These are phyloP conservation scores for Salix viminalis DNA, from an alignment of 345 rosid genomes.

Conservation along the genomic window DNA sequence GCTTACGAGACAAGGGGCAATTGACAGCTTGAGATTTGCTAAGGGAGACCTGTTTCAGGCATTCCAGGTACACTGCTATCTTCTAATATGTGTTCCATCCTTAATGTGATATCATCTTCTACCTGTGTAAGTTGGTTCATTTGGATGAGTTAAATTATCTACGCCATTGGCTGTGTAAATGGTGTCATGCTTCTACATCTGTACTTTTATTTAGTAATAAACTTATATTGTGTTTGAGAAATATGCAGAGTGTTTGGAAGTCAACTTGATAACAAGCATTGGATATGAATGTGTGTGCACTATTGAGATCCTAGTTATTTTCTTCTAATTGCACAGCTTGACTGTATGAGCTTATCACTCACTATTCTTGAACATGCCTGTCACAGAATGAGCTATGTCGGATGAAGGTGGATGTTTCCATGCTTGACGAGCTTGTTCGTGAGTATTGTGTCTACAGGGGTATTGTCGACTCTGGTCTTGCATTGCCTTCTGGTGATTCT, in stretches of 20 bases:
- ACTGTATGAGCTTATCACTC: neutral
- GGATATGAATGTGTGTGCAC: neutral
- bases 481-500: conserved; percentile 38
- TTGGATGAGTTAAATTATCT: no score
- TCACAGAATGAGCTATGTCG: conserved; percentile 93
- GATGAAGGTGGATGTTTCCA: conserved; percentile 66
- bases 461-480: conserved; percentile 51
- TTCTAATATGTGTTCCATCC: neutral
- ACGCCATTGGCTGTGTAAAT: no score
- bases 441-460: conserved; percentile 96
- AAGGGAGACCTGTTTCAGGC: conserved; percentile 91
- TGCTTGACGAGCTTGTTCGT: conserved; percentile 76
- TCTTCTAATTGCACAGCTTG: neutral
- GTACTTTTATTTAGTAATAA: no score
- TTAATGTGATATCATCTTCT: neutral
- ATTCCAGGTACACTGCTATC: conserved; percentile 57
- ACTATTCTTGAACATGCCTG: conserved; percentile 6
- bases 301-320: neutral
- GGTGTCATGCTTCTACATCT: no score
- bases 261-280: neutral
- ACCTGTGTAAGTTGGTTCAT: no score
- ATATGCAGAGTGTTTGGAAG: no score
- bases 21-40: conserved; percentile 90
- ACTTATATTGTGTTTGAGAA: no score
- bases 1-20: conserved; percentile 92